Percentiles rank a stretch among this genome's conserved stretches.
These are phyloP conservation scores for Fragaria nilgerrensis DNA, from an alignment of 306 rosid genomes.

Conservation along the genomic window DNA sequence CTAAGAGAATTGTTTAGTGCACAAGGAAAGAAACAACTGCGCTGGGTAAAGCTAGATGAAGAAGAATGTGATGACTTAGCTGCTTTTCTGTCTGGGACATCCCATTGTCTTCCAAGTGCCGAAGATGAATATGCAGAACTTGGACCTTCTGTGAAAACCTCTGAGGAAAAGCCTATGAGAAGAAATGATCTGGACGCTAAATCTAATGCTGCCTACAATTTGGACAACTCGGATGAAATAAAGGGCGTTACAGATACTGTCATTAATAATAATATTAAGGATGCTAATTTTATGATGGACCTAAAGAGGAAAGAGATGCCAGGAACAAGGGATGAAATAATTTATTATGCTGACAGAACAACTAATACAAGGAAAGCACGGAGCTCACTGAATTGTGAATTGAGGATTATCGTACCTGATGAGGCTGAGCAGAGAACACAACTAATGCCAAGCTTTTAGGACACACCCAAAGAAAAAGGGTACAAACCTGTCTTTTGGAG, in stretches of 20 bases:
- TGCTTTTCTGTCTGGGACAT: slow-evolving; percentile 80
- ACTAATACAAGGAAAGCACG: slow-evolving; percentile 66
- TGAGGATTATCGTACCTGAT: slow-evolving; percentile 63
- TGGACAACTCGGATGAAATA: slow-evolving; percentile 36
- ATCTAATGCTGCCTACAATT: slow-evolving; percentile 34
- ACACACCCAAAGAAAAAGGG: slow-evolving; percentile 83
- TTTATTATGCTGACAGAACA: slow-evolving; percentile 64
- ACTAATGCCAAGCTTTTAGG: slow-evolving; percentile 30
- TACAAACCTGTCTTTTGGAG: slow-evolving; percentile 63
- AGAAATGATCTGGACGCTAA: slow-evolving; percentile 37
- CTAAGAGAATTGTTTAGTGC: slow-evolving; percentile 41
- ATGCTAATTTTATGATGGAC: slow-evolving; percentile 39
- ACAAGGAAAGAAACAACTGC: slow-evolving; percentile 74
- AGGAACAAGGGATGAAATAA: slow-evolving; percentile 48
- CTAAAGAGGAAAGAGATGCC: slow-evolving; percentile 43
- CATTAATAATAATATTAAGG: slow-evolving; percentile 24
- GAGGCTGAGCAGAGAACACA: slow-evolving; percentile 51
- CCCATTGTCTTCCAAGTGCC: slow-evolving; percentile 32
- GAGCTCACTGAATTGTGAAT: slow-evolving; percentile 54
- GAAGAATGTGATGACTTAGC: slow-evolving; percentile 89
- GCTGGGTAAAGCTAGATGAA: slow-evolving; percentile 81
- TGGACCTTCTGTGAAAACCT: slow-evolving; percentile 33
- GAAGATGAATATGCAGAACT: slow-evolving; percentile 42
- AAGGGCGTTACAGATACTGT: slow-evolving; percentile 40
- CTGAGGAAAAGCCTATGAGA: slow-evolving; percentile 35